Percentiles rank a stretch among this genome's conserved stretches.
Evolutionary conservation across 176 grass and related monocot genomes (phyloP).

Genomic region (Phragmites australis): DNA sequence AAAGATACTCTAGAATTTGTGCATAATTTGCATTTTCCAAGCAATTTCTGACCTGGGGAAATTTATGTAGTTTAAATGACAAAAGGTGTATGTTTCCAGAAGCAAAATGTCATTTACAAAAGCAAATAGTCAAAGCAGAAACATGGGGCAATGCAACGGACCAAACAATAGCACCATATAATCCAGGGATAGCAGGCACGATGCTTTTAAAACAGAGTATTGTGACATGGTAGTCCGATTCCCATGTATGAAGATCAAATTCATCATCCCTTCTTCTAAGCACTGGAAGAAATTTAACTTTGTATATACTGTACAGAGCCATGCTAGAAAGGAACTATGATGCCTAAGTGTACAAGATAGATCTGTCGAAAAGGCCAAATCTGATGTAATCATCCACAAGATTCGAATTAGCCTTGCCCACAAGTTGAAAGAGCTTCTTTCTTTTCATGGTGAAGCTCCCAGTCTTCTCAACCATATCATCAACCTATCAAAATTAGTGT

Average conservation of each 20-base stretch:
- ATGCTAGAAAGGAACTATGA: background rate
- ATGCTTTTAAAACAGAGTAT: too few species aligned
- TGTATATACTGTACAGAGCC: background rate
- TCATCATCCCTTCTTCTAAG: slow-evolving; percentile 28
- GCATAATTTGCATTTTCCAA: slow-evolving; percentile 97
- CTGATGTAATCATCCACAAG: slow-evolving; percentile 86
- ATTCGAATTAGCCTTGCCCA: slow-evolving; percentile 91
- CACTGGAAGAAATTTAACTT: background rate
- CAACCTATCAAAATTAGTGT: slow-evolving; percentile 55
- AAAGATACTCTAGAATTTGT: slow-evolving; percentile 78
- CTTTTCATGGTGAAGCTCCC: slow-evolving; percentile 88
- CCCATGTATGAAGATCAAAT: background rate
- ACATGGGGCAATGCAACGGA: background rate
- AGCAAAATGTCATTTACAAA: slow-evolving; percentile 23
- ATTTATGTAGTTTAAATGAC: background rate
- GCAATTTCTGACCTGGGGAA: slow-evolving; percentile 84
- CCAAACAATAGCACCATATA: background rate
- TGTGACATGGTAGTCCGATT: slow-evolving; percentile 2
- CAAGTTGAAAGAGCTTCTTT: slow-evolving; percentile 99
- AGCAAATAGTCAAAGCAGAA: background rate
- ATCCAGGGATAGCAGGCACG: background rate
- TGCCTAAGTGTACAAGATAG: background rate
- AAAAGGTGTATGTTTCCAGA: background rate
- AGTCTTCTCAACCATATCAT: slow-evolving; percentile 98
- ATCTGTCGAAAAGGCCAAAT: slow-evolving; percentile 96